Base-by-base conservation (phyloP, 129 eudicot species). In the Cynara cardunculus region DNA sequence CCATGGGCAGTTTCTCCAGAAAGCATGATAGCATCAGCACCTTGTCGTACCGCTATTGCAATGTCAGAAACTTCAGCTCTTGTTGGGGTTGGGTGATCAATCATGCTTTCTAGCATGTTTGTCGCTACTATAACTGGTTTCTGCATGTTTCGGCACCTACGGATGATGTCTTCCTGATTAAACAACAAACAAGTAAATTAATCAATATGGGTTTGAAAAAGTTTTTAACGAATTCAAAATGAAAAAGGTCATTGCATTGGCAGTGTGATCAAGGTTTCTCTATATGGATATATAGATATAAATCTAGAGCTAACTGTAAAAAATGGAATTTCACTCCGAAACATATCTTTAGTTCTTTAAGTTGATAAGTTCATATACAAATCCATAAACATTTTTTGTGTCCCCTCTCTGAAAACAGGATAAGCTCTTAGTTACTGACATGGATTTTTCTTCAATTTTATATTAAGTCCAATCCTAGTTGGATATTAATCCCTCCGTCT, bases 1-100 rank as follows among this genome's bases (percentile, higher is more conserved):
- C 99, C 97, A 84, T 95, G 97, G 61, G 99, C 97, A 62, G 99
- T 95, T 92, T 95, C 99, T 70, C 99, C 99, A 16, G 99, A 95
- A 72, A 95, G 97, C 99, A 95, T 95, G 72, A 91, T 76, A 22
- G 97, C 99, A 83, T 95, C 99, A 65, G 96, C 87, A 74, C 93
- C 97, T 91, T 90, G 97, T 80, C 90, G 74, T 46, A 94, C 98
- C 1, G 97, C 97, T 28, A 94, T 91, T 2, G 98, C 92, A 86
- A 91, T 95, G 87, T 95, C 99, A 65, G 97, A 95, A 70, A 95
- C 99, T 87, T 95, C 97, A 5, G 99, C 99, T 87, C 99, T 92
- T 69, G 99, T 95, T 13, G 99, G 99, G 27, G 97, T 95, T 68
- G 99, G 99, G 80, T 92, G 97, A 87, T 87, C 86, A 84, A 92